Evolutionary conservation across 106 monocot genomes (phyloP), one percentile per base, ranked within the genome.

Genomic region (Phalaenopsis equestris): DNA sequence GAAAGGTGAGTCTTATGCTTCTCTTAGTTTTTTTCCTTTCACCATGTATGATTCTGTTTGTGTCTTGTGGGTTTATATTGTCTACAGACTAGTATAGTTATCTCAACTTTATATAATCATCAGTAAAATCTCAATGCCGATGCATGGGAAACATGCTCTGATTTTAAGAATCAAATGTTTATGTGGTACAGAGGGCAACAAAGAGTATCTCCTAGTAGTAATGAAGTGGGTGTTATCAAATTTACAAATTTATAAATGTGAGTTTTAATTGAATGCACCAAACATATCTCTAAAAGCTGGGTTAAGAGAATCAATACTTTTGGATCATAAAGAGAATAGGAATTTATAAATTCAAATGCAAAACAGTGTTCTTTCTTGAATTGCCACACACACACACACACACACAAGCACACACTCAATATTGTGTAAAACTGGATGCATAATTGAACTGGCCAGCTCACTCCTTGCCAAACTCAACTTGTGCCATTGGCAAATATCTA

Each of bases 1-100:
- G 96, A 97, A 64, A 97, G 96, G 96, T 92, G 56, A 85, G 49
- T 42, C 41, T 75, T 80, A 3, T 41, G 17, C 67, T 67, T 67
- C 1, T 30, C 41, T 16, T 36, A 36, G 41, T 72, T 15, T 41
- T 39, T 72, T 14, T 39, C 72, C 12, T 65, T 65, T 65, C 21
- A 61, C 61, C 21, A 48, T 48, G 48, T 21, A 61, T 61, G 5
- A 23, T 21, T 65, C 64, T 65, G 7, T 65, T 65, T 65, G 8
- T 24, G 24, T 65, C 23, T 65, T 61, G 8, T 65, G 64, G n/a
- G 64, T 65, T 65, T 65, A 24, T 65, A 65, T 8, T 65, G 21
- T 65, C 64, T 65, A 65, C 23, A 65, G 64, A 24, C 14, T 65
- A 65, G 24, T 24, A 65, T 65, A 65, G 64, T 65, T 24, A 65